Evolutionary conservation across 495 filamentous ascomycete species (phyloP), one percentile per base, ranked within the genome.

Genomic region (Aspergillus cristatus): DNA sequence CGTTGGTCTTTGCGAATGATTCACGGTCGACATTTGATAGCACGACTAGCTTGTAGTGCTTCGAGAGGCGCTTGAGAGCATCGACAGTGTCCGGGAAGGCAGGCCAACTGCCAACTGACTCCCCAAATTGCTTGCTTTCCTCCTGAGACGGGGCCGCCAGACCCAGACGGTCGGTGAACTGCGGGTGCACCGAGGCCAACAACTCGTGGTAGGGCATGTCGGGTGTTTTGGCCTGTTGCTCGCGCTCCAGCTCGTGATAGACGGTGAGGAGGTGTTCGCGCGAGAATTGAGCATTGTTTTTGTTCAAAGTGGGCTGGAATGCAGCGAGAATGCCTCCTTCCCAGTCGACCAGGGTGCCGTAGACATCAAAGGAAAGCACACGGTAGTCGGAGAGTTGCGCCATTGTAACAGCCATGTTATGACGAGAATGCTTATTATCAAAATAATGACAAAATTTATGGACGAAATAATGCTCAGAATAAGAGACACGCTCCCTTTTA

Each of bases 291-390:
- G 62, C 28, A 0, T 63, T 62, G 7, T 68, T 57, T 15, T 55
- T 55, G 13, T 55, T 35, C 29, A 71, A 50, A n/a, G 71, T 51
- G 1, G 75, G 71, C 18, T 53, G 41, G 6, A 72, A 45, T 3
- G 60, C 57, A 2, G 41, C 18, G 20, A 66, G 46, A 16, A 71
- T 63, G 22, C 66, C 67, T 5, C 34, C 39, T 54, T 87, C 75
- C 81, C 81, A 85, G 67, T 89, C 82, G 34, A 90, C 77, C 16
- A 89, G 71, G 0, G 86, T 93, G 54, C 84, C 82, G 56, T 85
- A 90, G 67, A 83, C 75, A 56, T 93, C 84, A 63, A 93, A 91
- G 51, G 62, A 66, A 22, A 87, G 75, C 38, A 78, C 52, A 3
- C 50, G 56, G 55, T 62, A 75, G 42, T 59, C 40, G 13, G 54